A percentile compares a stretch with the other conserved stretches of the same genome.
Conservation (phyloP, 148 eudicot species). For the Linanthus parryae region DNA sequence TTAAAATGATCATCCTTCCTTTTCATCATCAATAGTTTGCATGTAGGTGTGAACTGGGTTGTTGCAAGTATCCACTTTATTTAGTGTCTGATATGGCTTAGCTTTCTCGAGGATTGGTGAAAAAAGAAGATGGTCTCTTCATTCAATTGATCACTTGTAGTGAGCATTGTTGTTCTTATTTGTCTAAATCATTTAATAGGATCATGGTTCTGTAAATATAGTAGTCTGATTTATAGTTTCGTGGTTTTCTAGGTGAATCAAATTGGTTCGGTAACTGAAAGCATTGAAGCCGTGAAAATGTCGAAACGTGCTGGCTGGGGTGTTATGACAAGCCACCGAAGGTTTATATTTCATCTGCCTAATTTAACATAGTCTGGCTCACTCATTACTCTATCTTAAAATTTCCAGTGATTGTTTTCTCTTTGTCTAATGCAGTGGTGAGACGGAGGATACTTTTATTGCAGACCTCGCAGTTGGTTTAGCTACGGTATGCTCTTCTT, state of each 20-base stretch:
- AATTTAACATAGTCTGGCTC: neutral
- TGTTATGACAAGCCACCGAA: slow-evolving; percentile 57
- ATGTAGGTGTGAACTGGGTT: too few species aligned
- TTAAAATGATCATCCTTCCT: too few species aligned
- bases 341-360: slow-evolving; percentile 14
- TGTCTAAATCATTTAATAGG: too few species aligned
- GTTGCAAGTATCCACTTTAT: too few species aligned
- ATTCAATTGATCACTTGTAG: too few species aligned
- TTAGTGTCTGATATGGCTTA: too few species aligned
- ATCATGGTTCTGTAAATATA: neutral
- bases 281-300: slow-evolving; percentile 44
- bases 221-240: too few species aligned
- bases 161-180: too few species aligned
- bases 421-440: slow-evolving; percentile 31
- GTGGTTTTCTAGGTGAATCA: slow-evolving; percentile 38
- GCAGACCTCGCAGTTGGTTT: slow-evolving; percentile 49
- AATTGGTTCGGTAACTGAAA: slow-evolving; percentile 44
- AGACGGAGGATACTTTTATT: slow-evolving; percentile 49
- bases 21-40: too few species aligned
- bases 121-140: too few species aligned
- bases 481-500: slow-evolving; percentile 27
- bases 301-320: slow-evolving; percentile 45
- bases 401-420: slow-evolving; percentile 10
- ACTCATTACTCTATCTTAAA: neutral
- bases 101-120: too few species aligned